Evolutionary conservation across 2,329 filamentous ascomycete genomes (phyloP).

Genomic region (Metarhizium humberi): DNA sequence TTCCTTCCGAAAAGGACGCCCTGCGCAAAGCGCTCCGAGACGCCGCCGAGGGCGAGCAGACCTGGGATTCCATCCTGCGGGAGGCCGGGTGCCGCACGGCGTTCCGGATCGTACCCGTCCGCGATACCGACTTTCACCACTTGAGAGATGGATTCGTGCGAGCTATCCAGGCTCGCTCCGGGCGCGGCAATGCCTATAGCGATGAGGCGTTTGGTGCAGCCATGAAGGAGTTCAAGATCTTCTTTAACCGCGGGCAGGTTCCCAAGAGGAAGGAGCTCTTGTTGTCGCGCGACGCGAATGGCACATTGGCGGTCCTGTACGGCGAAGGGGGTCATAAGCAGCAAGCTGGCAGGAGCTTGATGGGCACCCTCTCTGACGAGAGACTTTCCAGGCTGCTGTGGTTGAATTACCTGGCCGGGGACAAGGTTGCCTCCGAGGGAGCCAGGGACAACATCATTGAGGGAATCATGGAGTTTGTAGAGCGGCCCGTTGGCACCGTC

Average conservation of each 20-base stretch:
- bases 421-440: slow-evolving; percentile 75
- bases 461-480: slow-evolving; percentile 80
- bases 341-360: slow-evolving; percentile 34
- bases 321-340: slow-evolving; percentile 47
- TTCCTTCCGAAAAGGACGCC: slow-evolving; percentile 69
- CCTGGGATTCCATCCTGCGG: slow-evolving; percentile 65
- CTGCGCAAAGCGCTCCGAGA: slow-evolving; percentile 64
- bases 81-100: slow-evolving; percentile 62
- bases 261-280: slow-evolving; percentile 74
- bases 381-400: slow-evolving; percentile 73
- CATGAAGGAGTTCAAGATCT: slow-evolving; percentile 65
- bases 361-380: slow-evolving; percentile 72
- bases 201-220: slow-evolving; percentile 70
- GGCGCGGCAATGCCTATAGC: slow-evolving; percentile 43
- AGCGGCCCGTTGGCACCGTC: slow-evolving; percentile 78
- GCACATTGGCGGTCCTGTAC: slow-evolving; percentile 59
- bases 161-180: slow-evolving; percentile 66
- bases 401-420: slow-evolving; percentile 83
- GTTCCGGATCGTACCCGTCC: slow-evolving; percentile 79
- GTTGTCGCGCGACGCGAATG: slow-evolving; percentile 56
- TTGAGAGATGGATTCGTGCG: slow-evolving; percentile 85
- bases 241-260: slow-evolving; percentile 76
- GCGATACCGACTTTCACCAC: slow-evolving; percentile 90
- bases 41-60: slow-evolving; percentile 54
- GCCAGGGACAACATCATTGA: slow-evolving; percentile 76